Evolutionary conservation across 2,329 filamentous ascomycete genomes (phyloP).

Genomic region (Diaporthe vexans): DNA sequence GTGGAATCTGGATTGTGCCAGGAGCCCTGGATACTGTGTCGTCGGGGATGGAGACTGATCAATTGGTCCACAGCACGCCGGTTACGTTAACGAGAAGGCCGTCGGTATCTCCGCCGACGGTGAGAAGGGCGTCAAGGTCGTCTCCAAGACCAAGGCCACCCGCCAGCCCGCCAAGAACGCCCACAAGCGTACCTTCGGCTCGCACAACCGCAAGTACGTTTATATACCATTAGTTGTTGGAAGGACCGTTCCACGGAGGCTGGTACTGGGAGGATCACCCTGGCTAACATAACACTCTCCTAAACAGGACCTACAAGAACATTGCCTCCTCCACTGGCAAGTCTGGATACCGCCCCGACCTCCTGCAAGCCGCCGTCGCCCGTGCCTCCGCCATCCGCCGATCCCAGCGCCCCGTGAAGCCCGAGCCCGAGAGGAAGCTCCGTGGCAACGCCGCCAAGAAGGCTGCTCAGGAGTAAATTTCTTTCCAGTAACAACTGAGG

Average conservation of each 20-base stretch:
- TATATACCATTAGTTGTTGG: neutral
- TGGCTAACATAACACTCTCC: neutral
- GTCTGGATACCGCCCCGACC: slow-evolving; percentile 86
- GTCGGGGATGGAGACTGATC: slow-evolving; percentile 52
- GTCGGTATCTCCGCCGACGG: slow-evolving; percentile 82
- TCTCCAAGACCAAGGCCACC: slow-evolving; percentile 83
- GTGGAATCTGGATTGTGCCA: neutral
- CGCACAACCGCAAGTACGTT: slow-evolving; percentile 84
- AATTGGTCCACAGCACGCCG: slow-evolving; percentile 76
- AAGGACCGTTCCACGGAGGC: neutral
- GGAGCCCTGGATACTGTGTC: neutral
- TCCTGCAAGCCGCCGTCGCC: slow-evolving; percentile 83
- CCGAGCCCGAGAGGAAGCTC: slow-evolving; percentile 78
- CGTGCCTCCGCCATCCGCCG: slow-evolving; percentile 88
- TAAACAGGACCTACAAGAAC: slow-evolving; percentile 83
- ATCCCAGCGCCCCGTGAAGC: slow-evolving; percentile 85
- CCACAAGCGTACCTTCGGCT: slow-evolving; percentile 77
- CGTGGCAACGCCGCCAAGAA: slow-evolving; percentile 85
- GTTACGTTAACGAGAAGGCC: slow-evolving; percentile 95
- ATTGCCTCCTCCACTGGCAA: slow-evolving; percentile 87
- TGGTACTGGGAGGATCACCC: neutral
- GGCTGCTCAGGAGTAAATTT: slow-evolving; percentile 66
- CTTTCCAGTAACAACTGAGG: neutral
- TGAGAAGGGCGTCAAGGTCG: slow-evolving; percentile 84
- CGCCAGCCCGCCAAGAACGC: slow-evolving; percentile 80